Conservation (phyloP, 768 basidiomycete species). For the Lentinula lateritia region DNA sequence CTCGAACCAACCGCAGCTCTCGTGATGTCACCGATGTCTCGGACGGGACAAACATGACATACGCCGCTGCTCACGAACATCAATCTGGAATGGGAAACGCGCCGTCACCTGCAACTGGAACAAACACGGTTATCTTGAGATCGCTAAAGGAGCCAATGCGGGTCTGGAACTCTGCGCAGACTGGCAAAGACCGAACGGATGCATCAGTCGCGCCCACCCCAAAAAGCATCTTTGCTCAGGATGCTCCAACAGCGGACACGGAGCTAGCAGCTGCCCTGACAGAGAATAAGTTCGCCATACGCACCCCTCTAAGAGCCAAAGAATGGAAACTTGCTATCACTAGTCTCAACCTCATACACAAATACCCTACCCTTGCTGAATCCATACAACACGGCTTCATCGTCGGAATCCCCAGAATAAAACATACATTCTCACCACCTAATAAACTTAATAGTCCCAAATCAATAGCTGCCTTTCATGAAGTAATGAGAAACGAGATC, state of each 20-base stretch:
- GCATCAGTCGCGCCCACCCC: conserved; percentile 17
- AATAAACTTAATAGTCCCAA: background rate
- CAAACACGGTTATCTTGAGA: conserved; percentile 12
- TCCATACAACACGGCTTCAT: conserved; percentile 7
- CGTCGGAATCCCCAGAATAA: background rate
- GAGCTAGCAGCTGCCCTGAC: conserved; percentile 34
- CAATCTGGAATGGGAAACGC: conserved; percentile 17
- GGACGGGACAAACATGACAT: conserved; percentile 21
- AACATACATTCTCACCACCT: background rate
- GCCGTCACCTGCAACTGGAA: conserved; percentile 13
- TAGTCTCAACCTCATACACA: conserved; percentile 9
- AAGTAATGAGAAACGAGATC: conserved; percentile 20
- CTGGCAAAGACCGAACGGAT: conserved; percentile 26
- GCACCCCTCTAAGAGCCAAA: conserved; percentile 24
- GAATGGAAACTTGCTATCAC: conserved; percentile 24
- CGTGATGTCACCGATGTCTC: conserved; percentile 22
- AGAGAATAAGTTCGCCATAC: conserved; percentile 19
- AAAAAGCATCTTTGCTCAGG: conserved; percentile 35
- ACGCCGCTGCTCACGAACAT: conserved; percentile 11
- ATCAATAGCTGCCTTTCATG: conserved; percentile 8
- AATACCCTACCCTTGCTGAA: conserved; percentile 22
- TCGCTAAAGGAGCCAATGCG: conserved; percentile 4
- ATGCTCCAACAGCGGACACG: conserved; percentile 28
- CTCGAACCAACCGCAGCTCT: background rate
- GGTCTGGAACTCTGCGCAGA: conserved; percentile 25